Base-by-base conservation (phyloP, 495 filamentous ascomycete species). In the Tuber brumale region DNA sequence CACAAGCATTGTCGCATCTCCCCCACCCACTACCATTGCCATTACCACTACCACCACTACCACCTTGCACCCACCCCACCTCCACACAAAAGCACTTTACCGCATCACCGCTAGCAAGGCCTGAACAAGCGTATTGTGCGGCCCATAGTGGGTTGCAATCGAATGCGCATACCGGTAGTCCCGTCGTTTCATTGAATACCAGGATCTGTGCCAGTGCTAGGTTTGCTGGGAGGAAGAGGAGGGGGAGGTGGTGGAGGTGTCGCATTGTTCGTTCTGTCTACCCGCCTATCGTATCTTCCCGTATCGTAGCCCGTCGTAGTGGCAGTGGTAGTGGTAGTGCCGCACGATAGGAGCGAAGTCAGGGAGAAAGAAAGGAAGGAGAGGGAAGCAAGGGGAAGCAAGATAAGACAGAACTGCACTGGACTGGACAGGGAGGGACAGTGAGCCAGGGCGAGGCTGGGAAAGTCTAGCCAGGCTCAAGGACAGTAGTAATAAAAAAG, bases 151-250 rank as follows among this genome's bases (percentile, higher is more conserved):
- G 51, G 31, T 69, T 23, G 46, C 81, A 82, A n/a, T 69, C 57
- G 31, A 78, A 82, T 2, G 81, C 81, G 70, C 81, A 82, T 10
- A 16, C 35, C 8, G 81, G 81, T 12, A 82, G 78, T 21, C 75
- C 81, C 3, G 80, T 76, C 12, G 74, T 79, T 16, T 77, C 76
- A 69, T 81, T 81, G 70, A 82, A 82, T 39, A 76, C 73, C 12
- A 81, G 69, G 18, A 81, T 72, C 42, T 72, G 70, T 66, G 77
- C 77, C 31, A 43, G 43, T 27, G 43, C 23, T 43, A 72, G 70
- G 42, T 51, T 31, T 23, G 70, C 69, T 51, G 77, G 76, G 44
- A 66, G 57, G 57, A 79, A 79, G 18, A 79, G 72, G n/a, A 79
- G 78, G 12, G 79, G 73, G 44, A 79, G 79, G 69, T 66, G 72